Conservation (phyloP, 768 basidiomycete species). For the Boletus rubroflammeus region DNA sequence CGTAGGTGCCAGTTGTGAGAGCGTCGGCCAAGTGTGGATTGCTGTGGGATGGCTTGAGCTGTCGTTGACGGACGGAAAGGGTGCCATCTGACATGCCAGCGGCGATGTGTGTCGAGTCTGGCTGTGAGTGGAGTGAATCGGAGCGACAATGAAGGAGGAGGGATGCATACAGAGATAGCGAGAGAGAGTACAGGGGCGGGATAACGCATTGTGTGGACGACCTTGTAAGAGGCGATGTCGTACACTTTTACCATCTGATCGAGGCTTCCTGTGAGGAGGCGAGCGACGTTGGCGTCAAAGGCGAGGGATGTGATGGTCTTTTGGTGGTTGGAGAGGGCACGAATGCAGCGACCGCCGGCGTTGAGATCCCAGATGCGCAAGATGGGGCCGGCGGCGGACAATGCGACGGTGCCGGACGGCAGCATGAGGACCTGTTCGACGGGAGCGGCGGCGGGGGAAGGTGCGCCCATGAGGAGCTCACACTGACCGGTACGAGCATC, state of each 20-base stretch:
- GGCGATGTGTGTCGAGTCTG: conserved; percentile 94
- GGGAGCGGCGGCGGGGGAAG: conserved; percentile 41
- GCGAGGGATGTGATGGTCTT: conserved; percentile 92
- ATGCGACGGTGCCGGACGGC: conserved; percentile 78
- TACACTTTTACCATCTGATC: conserved; percentile 99
- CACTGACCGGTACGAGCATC: conserved; percentile 81
- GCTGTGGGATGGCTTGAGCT: conserved; percentile 66
- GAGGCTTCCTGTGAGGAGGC: conserved; percentile 84
- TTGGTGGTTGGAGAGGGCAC: conserved; percentile 95
- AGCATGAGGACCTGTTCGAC: conserved; percentile 94
- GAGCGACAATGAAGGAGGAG: neutral
- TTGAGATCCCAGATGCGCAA: conserved; percentile 94
- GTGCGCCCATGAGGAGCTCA: conserved; percentile 74
- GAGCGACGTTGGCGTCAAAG: conserved; percentile 70
- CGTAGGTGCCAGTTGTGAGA: conserved; percentile 56
- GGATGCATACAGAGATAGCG: conserved; percentile 70
- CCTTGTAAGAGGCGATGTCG: conserved; percentile 89
- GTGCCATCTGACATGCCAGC: conserved; percentile 99
- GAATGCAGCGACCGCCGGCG: conserved; percentile 82
- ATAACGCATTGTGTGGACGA: conserved; percentile 98
- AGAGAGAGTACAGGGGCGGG: conserved; percentile 88
- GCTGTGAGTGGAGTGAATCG: conserved; percentile 44
- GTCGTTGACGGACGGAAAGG: conserved; percentile 90
- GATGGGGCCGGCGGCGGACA: conserved; percentile 90
- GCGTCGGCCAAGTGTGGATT: conserved; percentile 36